These are phyloP conservation scores for Pholiota conissans DNA, from an alignment of 768 basidiomycete species.

Conservation along the genomic window DNA sequence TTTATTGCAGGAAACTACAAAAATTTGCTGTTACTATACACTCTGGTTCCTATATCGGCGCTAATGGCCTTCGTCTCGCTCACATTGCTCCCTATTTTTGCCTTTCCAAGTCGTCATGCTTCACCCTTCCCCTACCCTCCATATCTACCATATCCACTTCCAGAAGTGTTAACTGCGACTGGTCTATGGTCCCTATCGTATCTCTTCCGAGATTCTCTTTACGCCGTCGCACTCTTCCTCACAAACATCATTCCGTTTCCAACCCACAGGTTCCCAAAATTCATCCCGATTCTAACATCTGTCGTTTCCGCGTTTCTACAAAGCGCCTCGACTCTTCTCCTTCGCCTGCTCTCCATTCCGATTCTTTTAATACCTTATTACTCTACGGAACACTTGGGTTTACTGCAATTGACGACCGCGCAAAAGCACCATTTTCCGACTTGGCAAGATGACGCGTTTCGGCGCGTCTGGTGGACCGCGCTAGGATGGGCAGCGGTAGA, in stretches of 20 bases:
- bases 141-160: conserved; percentile 60
- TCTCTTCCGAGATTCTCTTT: conserved; percentile 50
- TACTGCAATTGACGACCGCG: conserved; percentile 4
- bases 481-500: conserved; percentile 77
- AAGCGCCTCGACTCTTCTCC: conserved; percentile 48
- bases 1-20: conserved; percentile 59
- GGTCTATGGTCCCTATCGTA: conserved; percentile 64
- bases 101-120: conserved; percentile 42
- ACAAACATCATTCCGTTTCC: conserved; percentile 28
- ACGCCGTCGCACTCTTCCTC: conserved; percentile 25
- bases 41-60: conserved; percentile 57
- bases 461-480: conserved; percentile 74
- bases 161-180: conserved; percentile 61
- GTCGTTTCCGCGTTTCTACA: conserved; percentile 43
- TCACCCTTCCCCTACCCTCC: conserved; percentile 52
- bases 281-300: conserved; percentile 30
- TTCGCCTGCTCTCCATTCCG: conserved; percentile 56
- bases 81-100: conserved; percentile 46
- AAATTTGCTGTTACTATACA: conserved; percentile 53
- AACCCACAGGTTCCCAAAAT: conserved; percentile 23
- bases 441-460: conserved; percentile 59
- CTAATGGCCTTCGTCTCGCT: conserved; percentile 49
- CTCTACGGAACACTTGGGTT: conserved; percentile 26
- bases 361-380: conserved; percentile 51
- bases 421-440: conserved; percentile 39